Evolutionary conservation across 1,284 basidiomycete genomes (phyloP), one percentile per base, ranked within the genome.

Genomic region (Malassezia nana): DNA sequence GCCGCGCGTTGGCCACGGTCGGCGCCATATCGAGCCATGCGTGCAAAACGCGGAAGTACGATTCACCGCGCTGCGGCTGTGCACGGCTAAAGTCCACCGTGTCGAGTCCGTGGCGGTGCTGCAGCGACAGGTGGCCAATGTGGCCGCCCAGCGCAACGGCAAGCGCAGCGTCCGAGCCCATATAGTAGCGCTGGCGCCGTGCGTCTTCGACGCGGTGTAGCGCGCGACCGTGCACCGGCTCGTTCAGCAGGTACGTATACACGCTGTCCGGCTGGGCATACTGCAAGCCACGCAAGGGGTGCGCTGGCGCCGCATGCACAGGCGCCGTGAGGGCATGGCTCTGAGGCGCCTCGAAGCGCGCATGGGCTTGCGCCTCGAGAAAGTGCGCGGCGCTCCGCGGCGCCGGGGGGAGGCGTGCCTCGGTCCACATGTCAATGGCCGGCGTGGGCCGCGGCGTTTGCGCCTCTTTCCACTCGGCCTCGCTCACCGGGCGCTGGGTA

Each of bases 181-280:
- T 38, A 35, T 50, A 50, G 54, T 50, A 56, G 30, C 54, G 54
- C 29, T 49, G 50, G 22, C 54, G 54, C 31, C 54, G 41, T 3
- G 26, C 22, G 16, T 56, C 48, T 41, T 56, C 54, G 18, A 46
- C 46, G 18, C 42, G 51, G 50, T 67, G 63, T 22, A 71, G 42
- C 8, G 65, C 63, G 12, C 65, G 53, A 15, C 62, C 69, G 1
- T 58, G 66, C 4, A 65, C 2, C 10, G 62, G 62, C 38, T 64
- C 64, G 28, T 58, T 55, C 12, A 72, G 57, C 24, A 69, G 28
- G 31, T 44, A 29, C 5, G 67, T 39, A 51, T 64, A 67, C 57
- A 72, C 66, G 8, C 47, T 50, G 53, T 72, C 69, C 9, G 69
- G 69, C 48, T 65, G 63, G 10, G 61, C 58, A 48, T 67, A 72